Evolutionary conservation across 495 filamentous ascomycete genomes (phyloP), one percentile per base, ranked within the genome.

Genomic region (Chaetomidium leptoderma): DNA sequence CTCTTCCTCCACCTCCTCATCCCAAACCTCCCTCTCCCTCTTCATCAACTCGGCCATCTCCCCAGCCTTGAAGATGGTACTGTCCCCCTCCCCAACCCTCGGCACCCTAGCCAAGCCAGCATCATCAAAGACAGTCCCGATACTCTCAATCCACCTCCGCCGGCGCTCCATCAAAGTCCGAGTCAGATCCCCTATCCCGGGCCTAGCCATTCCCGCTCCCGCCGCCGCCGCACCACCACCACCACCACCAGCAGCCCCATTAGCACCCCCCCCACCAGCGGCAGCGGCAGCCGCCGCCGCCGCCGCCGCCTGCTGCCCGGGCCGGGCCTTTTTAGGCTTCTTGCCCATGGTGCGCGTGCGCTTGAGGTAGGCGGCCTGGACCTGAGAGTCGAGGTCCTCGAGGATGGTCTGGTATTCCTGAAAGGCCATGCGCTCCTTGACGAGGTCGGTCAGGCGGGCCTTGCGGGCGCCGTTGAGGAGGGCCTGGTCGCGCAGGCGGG

Each of bases 401-500:
- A 92, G 85, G 66, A 99, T 99, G 61, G 91, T 97, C 63, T 83
- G 85, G 73, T 95, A 99, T 69, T 99, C 93, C 62, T 97, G 93
- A 69, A 89, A 82, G 2, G 93, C 95, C 84, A 97, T 90, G 60
- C 89, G 83, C 69, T 95, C 92, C 62, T 90, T 86, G 3, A 92
- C 86, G 19, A 96, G 79, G 17, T 96, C 90, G 2, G 88, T 81
- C 10, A 99, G 80, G 16, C 92, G 79, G 6, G 88, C 81, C 68
- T 97, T 97, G 60, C 90, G 84, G 0, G 93, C 90, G 45, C 91
- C 92, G 72, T 97, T 97, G 63, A 87, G 71, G 43, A 96, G 83
- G 58, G 84, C 85, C 64, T 90, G 84, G 40, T 90, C 84, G 65
- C 87, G 85, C 2, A 99, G 82, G 47, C 91, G 84, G 44, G 78